phyloP scores from a whole-genome alignment of 352 stramenopile species.

The Phytophthora palmivora region DNA sequence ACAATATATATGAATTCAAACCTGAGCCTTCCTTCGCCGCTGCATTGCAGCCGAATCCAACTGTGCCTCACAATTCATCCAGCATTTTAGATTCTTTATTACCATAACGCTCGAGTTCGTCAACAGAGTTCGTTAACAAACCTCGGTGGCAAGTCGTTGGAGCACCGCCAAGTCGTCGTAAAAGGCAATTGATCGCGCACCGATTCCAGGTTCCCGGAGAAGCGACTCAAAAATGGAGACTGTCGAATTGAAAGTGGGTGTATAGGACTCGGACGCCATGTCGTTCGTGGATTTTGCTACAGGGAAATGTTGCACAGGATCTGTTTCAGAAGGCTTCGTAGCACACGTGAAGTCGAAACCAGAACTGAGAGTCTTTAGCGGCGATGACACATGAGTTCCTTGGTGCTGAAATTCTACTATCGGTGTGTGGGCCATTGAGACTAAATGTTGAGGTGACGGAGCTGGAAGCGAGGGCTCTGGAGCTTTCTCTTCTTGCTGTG shows the following conservation, averaged over 20 bases:
- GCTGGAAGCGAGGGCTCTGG: background rate
- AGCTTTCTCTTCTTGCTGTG: slow-evolving; percentile 13
- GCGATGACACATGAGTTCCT: background rate
- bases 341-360: background rate
- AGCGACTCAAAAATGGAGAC: slow-evolving; percentile 64
- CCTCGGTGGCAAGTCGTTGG: slow-evolving; percentile 46
- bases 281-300: background rate
- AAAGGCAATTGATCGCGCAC: slow-evolving; percentile 35
- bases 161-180: slow-evolving; percentile 51
- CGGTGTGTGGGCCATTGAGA: background rate
- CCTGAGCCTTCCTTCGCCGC: slow-evolving; percentile 20
- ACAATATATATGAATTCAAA: slow-evolving; percentile 7
- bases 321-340: background rate
- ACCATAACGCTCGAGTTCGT: background rate
- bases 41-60: slow-evolving; percentile 24
- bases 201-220: slow-evolving; percentile 43
- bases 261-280: slow-evolving; percentile 7
- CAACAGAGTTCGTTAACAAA: slow-evolving; percentile 30
- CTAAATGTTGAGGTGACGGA: slow-evolving; percentile 3
- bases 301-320: background rate
- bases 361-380: slow-evolving; percentile 2
- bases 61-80: slow-evolving; percentile 7
- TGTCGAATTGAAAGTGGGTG: slow-evolving; percentile 37
- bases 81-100: background rate
- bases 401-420: slow-evolving; percentile 9